Conservation (phyloP, 192 early-diverging fungal genomes). For the Umbelopsis sp. region DNA sequence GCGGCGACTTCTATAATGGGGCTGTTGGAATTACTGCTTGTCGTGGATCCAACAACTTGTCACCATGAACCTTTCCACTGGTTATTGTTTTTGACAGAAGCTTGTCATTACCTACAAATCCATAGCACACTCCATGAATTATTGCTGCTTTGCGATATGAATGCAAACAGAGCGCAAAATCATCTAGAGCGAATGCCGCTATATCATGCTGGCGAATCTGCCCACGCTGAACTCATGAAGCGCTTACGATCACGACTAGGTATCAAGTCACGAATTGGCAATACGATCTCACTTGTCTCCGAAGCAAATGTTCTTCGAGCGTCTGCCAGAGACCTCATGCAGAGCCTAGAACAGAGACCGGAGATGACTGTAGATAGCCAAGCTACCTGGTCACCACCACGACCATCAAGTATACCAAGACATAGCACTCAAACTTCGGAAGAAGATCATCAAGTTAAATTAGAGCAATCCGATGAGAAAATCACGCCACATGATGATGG, state of each 20-base stretch:
- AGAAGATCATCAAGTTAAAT: constrained; percentile 8
- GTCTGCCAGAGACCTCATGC: background rate
- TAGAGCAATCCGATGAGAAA: background rate
- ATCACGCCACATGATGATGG: background rate
- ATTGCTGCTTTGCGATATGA: background rate
- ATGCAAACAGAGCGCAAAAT: background rate
- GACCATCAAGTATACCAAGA: background rate
- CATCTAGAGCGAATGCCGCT: background rate
- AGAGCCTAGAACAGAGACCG: background rate
- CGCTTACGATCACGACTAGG: background rate
- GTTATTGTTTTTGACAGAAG: background rate
- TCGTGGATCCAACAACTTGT: background rate
- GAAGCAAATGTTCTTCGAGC: background rate
- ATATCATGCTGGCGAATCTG: background rate
- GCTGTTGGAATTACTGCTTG: background rate
- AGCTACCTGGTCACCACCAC: background rate
- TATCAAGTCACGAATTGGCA: background rate
- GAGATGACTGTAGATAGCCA: background rate
- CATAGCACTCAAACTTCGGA: constrained; percentile 9
- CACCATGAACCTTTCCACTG: constrained; percentile 1
- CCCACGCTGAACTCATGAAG: background rate
- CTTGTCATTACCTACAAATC: background rate
- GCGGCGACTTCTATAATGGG: background rate
- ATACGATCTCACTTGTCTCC: background rate
- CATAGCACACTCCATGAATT: background rate